Percentiles rank a stretch among this genome's conserved stretches.
Conservation (phyloP, 257 asterid genomes). For the Primulina huaijiensis region DNA sequence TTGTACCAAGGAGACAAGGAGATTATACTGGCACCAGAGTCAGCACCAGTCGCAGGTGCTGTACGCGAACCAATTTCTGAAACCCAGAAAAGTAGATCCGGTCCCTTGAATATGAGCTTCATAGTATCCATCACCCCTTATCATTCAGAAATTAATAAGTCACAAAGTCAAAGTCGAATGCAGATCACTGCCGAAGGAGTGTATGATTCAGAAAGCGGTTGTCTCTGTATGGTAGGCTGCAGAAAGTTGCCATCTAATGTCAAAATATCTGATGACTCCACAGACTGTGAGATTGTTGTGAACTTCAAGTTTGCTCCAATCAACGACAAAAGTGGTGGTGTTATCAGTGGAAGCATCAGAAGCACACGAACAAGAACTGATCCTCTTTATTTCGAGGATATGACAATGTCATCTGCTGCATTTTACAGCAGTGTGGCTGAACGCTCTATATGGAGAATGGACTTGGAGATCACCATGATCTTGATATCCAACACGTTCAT, state of each 20-base stretch:
- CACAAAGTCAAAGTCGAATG: not conserved
- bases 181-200: slow-evolving; percentile 59
- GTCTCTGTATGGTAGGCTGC: slow-evolving; percentile 76
- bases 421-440: slow-evolving; percentile 21
- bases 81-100: slow-evolving; percentile 6
- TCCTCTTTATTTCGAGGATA: slow-evolving; percentile 40
- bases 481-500: slow-evolving; percentile 51
- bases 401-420: slow-evolving; percentile 34
- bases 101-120: slow-evolving; percentile 49
- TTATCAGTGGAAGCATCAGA: slow-evolving; percentile 38
- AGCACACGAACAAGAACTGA: slow-evolving; percentile 45
- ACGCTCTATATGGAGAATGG: slow-evolving; percentile 63
- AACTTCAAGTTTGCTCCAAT: slow-evolving; percentile 37
- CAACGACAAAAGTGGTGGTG: slow-evolving; percentile 17
- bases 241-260: slow-evolving; percentile 26
- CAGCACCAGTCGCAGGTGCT: not conserved
- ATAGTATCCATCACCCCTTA: slow-evolving; percentile 26
- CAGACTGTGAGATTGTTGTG: slow-evolving; percentile 57
- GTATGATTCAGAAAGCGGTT: slow-evolving; percentile 46
- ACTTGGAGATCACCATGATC: slow-evolving; percentile 58
- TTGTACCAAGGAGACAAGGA: not conserved
- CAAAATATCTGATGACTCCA: slow-evolving; percentile 5
- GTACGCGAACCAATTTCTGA: not conserved
- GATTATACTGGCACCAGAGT: not conserved
- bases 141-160: too few relatives aligned